These are phyloP conservation scores for Alectoria sarmentosa DNA, from an alignment of 495 filamentous ascomycete species.

Conservation along the genomic window DNA sequence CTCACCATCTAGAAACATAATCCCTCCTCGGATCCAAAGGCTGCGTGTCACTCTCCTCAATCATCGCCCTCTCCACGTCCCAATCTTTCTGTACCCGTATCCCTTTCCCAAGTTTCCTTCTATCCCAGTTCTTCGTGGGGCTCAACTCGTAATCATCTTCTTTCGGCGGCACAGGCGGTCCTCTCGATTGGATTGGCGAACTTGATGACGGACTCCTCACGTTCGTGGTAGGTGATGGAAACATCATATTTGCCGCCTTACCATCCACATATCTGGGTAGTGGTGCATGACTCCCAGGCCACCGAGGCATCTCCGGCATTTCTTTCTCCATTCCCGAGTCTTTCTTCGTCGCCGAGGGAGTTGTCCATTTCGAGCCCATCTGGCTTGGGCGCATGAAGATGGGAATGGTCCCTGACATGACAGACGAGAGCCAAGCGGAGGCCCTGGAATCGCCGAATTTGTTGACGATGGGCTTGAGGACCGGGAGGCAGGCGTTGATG, in stretches of 20 bases:
- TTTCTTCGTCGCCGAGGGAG: background rate
- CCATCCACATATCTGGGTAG: too few relatives aligned
- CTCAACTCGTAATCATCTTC: background rate
- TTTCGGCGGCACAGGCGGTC: slow-evolving; percentile 7
- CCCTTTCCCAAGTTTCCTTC: background rate
- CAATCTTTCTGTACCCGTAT: slow-evolving; percentile 17
- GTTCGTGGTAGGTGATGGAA: background rate
- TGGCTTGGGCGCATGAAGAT: slow-evolving; percentile 16
- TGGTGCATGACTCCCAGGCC: background rate
- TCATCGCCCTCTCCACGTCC: slow-evolving; percentile 18
- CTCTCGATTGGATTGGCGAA: background rate
- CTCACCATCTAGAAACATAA: background rate
- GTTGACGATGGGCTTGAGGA: slow-evolving; percentile 22
- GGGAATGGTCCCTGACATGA: slow-evolving; percentile 15
- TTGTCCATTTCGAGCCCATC: slow-evolving; percentile 2
- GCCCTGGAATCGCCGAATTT: slow-evolving; percentile 14
- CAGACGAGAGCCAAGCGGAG: slow-evolving; percentile 10
- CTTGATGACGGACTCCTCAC: background rate
- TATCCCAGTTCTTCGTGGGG: background rate
- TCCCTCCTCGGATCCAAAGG: slow-evolving; percentile 1
- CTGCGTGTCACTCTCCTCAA: slow-evolving; percentile 13
- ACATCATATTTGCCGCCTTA: background rate
- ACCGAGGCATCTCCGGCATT: background rate
- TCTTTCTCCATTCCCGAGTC: background rate
- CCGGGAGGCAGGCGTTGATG: slow-evolving; percentile 24